Conservation (phyloP, 148 eudicot genomes). For the Spergularia bocconei region DNA sequence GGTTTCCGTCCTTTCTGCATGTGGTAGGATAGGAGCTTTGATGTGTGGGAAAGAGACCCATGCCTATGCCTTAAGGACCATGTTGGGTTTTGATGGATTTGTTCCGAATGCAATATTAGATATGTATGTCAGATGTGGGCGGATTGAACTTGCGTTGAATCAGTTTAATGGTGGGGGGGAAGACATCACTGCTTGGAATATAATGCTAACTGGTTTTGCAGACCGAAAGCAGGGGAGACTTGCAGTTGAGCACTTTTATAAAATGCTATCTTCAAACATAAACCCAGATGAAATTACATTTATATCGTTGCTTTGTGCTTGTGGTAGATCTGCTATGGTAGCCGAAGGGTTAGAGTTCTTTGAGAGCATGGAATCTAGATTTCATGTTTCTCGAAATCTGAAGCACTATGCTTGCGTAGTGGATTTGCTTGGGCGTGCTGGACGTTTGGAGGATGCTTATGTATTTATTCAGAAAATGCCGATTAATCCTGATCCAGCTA, state of each 20-base stretch:
- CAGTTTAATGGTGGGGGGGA: constrained; percentile 48
- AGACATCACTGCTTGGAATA: constrained; percentile 84
- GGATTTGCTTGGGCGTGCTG: constrained; percentile 95
- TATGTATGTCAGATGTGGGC: constrained; percentile 91
- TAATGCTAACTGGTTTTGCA: constrained; percentile 72
- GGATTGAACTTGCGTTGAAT: constrained; percentile 57
- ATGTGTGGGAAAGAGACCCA: constrained; percentile 92
- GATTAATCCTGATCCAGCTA: constrained; percentile 64
- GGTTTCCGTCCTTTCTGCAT: constrained; percentile 69
- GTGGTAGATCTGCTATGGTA: constrained; percentile 85
- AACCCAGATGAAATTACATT: constrained; percentile 73
- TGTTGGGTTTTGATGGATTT: constrained; percentile 54
- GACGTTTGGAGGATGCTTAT: constrained; percentile 58
- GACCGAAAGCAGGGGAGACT: constrained; percentile 51
- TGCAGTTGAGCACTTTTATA: constrained; percentile 53
- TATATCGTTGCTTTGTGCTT: constrained; percentile 66
- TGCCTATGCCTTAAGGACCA: constrained; percentile 68
- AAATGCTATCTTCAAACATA: constrained; percentile 51
- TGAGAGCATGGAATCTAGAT: constrained; percentile 46
- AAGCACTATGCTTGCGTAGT: constrained; percentile 91
- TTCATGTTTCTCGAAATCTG: constrained; percentile 54
- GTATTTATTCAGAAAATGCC: constrained; percentile 67
- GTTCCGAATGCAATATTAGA: constrained; percentile 78
- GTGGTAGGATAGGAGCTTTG: constrained; percentile 78
- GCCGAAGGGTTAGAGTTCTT: constrained; percentile 67